These are phyloP conservation scores for Puccinia horiana DNA, from an alignment of 1,284 basidiomycete genomes.

Conservation along the genomic window DNA sequence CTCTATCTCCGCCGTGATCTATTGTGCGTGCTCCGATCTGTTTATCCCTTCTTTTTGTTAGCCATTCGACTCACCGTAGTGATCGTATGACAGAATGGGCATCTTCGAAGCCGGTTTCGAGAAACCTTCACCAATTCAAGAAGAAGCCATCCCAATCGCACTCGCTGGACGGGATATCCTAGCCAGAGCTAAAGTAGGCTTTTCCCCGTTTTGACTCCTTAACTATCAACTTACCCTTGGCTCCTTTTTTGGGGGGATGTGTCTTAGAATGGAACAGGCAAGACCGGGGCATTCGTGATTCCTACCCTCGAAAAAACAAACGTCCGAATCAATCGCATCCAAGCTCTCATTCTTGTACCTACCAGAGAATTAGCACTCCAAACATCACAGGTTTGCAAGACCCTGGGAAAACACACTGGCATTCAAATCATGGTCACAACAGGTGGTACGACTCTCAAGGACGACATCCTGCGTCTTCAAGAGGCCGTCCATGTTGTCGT, in stretches of 20 bases:
- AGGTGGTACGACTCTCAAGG: conserved; percentile 94
- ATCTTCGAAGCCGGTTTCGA: conserved; percentile 98
- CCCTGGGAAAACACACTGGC: conserved; percentile 90
- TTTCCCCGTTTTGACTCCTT: background rate
- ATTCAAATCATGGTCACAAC: conserved; percentile 99
- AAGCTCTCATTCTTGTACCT: conserved; percentile 88
- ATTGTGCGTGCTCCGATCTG: conserved; percentile 8
- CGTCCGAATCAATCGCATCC: conserved; percentile 81
- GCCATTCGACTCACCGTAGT: conserved; percentile 55
- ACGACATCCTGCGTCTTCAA: conserved; percentile 89
- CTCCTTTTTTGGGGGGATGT: background rate
- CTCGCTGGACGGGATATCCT: conserved; percentile 71
- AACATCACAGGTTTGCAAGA: conserved; percentile 97
- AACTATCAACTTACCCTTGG: background rate
- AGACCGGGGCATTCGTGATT: conserved; percentile 95
- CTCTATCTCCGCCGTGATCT: conserved; percentile 62
- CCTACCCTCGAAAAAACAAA: conserved; percentile 93
- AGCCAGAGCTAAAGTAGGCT: conserved; percentile 66
- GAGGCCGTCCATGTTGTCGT: conserved; percentile 94
- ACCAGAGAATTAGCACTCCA: conserved; percentile 93
- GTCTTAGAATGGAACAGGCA: conserved; percentile 57
- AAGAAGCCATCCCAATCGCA: conserved; percentile 71
- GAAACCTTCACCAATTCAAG: conserved; percentile 94
- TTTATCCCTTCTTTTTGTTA: conserved; percentile 60
- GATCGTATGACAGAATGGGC: conserved; percentile 74